Conservation (phyloP, 345 rosid species). For the Physaria fendleri region DNA sequence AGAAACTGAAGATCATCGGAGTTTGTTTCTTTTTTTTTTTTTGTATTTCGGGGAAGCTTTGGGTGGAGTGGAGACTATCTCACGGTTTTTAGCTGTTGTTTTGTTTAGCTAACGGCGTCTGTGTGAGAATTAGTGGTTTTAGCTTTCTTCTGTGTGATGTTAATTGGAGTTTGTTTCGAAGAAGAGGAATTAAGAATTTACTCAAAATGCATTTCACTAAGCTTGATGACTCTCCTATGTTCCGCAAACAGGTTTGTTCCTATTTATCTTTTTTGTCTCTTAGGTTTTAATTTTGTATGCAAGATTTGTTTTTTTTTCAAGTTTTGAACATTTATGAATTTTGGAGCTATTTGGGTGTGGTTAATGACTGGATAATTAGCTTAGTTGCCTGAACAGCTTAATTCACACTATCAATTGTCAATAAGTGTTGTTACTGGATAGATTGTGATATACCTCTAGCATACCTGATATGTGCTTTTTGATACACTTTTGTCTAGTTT, state of each 20-base stretch:
- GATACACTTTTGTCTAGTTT: background rate
- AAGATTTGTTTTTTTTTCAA: constrained; percentile 11
- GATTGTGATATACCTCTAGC: too few relatives aligned
- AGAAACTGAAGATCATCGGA: constrained; percentile 22
- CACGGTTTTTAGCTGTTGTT: background rate
- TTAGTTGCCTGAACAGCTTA: background rate
- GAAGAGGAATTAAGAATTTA: constrained; percentile 23
- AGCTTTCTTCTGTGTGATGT: constrained; percentile 34
- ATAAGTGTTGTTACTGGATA: too few relatives aligned
- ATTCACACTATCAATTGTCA: background rate
- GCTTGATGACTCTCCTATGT: constrained; percentile 99
- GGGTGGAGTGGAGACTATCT: constrained; percentile 36
- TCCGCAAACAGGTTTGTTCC: constrained; percentile 78
- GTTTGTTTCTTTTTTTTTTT: background rate
- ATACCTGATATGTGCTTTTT: background rate
- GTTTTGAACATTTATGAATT: constrained; percentile 1
- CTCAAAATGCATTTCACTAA: constrained; percentile 83
- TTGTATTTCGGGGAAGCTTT: constrained; percentile 13
- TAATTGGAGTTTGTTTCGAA: constrained; percentile 29
- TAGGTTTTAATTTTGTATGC: constrained; percentile 12
- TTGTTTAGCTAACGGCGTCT: constrained; percentile 16
- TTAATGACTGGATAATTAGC: background rate
- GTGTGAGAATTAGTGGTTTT: constrained; percentile 4
- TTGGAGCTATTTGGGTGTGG: constrained; percentile 4
- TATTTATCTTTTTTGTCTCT: constrained; percentile 19